A percentile compares a stretch with the other conserved stretches of the same genome.
phyloP scores from a whole-genome alignment of 345 rosid genomes.

The Lepidium aucheri region DNA sequence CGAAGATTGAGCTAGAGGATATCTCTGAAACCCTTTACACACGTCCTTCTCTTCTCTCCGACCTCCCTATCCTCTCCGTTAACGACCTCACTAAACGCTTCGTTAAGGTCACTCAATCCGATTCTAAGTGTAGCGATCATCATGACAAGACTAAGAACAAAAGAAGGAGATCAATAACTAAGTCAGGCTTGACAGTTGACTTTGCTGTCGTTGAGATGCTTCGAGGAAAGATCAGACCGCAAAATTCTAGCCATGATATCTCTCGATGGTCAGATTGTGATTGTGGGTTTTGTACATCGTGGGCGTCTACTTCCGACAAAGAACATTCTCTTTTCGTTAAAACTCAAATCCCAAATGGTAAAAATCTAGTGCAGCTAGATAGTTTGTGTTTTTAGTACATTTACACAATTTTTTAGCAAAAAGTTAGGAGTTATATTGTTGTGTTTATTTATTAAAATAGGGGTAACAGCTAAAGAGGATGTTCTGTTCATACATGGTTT shows the following conservation, averaged over 20 bases:
- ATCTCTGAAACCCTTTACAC: slow-evolving; percentile 84
- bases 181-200: slow-evolving; percentile 33
- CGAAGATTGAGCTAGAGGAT: slow-evolving; percentile 71
- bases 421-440: too few relatives aligned
- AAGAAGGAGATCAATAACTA: slow-evolving; percentile 15
- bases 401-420: too few relatives aligned
- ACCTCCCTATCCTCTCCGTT: slow-evolving; percentile 33
- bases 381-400: too few relatives aligned
- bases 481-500: slow-evolving; percentile 97
- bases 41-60: slow-evolving; percentile 52
- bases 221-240: slow-evolving; percentile 28
- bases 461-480: slow-evolving; percentile 43
- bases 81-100: slow-evolving; percentile 14
- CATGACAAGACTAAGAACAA: slow-evolving; percentile 29
- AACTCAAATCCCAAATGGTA: slow-evolving; percentile 56
- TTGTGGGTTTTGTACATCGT: slow-evolving; percentile 61
- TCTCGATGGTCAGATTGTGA: slow-evolving; percentile 97
- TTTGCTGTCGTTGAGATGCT: slow-evolving; percentile 63
- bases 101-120: slow-evolving; percentile 35
- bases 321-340: slow-evolving; percentile 58
- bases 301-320: slow-evolving; percentile 46
- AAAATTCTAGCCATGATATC: slow-evolving; percentile 5
- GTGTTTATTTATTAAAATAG: neutral
- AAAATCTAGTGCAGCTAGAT: too few relatives aligned
- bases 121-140: slow-evolving; percentile 24